Base-by-base conservation (phyloP, 768 basidiomycete genomes). In the Coprinellus micaceus region DNA sequence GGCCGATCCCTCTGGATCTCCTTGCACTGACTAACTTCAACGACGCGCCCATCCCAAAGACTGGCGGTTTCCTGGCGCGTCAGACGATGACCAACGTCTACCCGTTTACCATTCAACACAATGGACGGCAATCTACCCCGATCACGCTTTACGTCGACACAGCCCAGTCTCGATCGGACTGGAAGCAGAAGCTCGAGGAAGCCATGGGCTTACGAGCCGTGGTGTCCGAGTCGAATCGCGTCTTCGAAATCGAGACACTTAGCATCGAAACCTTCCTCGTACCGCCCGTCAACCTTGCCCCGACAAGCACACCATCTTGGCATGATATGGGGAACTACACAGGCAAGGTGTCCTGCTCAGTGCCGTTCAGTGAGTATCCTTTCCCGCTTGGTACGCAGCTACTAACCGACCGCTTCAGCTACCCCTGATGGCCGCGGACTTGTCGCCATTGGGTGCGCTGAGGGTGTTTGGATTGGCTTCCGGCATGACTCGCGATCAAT, bases 401-500 rank as follows among this genome's bases (percentile, higher is more conserved):
- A 17, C 15, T 30, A 19, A 10, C 36, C 4, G 25, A 10, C 26
- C 19, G 49, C 48, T n/a, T 28, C 57, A 96, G 94, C 82, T 59
- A 96, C 94, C 4, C 76, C 86, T 4, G 94, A 98, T 66, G 87
- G 88, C 4, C 84, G 93, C 24, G 84, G 84, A 11, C 78, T 99
- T 12, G 89, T 98, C 37, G 93, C 95, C 0, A 87, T 98, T 62
- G 97, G 95, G 7, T 97, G 94, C 69, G 88, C 89, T 0, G 94
- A 97, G 66, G 97, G 97, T 30, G 93, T 98, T 4, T 99, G 94
- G 92, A 97, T 98, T 64, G 96, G 96, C 0, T 89, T 94, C 72
- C 83, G 92, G 39, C 89, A 92, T 60, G 90, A 96, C 69, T 88
- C 94, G 1, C 77, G 81, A 67, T 94, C 94, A 2, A 85, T 98